Percentiles rank a stretch among this genome's conserved stretches.
phyloP scores from a whole-genome alignment of 176 grass and related monocot species.

The Carex littledalei region DNA sequence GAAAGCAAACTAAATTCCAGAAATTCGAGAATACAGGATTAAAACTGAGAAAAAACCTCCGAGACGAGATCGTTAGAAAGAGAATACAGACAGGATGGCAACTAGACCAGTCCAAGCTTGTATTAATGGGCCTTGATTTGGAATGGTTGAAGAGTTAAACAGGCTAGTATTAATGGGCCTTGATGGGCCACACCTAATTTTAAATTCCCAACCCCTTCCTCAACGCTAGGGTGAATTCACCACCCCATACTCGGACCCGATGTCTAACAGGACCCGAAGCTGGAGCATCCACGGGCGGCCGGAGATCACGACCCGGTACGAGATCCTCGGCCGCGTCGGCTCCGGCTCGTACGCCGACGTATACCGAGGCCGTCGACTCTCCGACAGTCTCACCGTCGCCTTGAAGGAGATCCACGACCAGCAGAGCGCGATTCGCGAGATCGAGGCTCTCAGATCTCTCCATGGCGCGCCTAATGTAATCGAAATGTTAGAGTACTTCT shows the following conservation, averaged over 20 bases:
- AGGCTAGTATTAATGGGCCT: not conserved
- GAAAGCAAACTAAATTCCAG: not conserved
- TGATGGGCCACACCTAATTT: not conserved
- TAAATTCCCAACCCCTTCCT: not conserved
- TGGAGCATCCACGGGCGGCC: conserved; percentile 82
- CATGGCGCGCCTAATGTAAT: conserved; percentile 43
- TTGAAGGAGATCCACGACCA: conserved; percentile 92
- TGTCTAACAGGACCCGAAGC: conserved; percentile 44
- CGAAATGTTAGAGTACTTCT: conserved; percentile 74
- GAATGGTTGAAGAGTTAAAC: not conserved
- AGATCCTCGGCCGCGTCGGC: conserved; percentile 68
- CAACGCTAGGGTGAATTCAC: not conserved
- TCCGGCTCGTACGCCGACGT: conserved; percentile 91
- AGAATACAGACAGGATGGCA: not conserved
- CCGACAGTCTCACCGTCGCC: conserved; percentile 58
- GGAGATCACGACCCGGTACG: conserved; percentile 65
- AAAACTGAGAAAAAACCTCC: not conserved
- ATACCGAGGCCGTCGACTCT: conserved; percentile 77
- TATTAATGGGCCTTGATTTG: not conserved
- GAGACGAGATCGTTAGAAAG: not conserved
- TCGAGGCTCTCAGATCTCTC: conserved; percentile 59
- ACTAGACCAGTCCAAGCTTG: not conserved
- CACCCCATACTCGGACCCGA: not conserved
- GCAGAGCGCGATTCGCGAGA: conserved; percentile 73
- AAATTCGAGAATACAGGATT: not conserved